A percentile compares a stretch with the other conserved stretches of the same genome.
phyloP scores from a whole-genome alignment of 208 protist genomes.

The Acanthamoeba sp. region DNA sequence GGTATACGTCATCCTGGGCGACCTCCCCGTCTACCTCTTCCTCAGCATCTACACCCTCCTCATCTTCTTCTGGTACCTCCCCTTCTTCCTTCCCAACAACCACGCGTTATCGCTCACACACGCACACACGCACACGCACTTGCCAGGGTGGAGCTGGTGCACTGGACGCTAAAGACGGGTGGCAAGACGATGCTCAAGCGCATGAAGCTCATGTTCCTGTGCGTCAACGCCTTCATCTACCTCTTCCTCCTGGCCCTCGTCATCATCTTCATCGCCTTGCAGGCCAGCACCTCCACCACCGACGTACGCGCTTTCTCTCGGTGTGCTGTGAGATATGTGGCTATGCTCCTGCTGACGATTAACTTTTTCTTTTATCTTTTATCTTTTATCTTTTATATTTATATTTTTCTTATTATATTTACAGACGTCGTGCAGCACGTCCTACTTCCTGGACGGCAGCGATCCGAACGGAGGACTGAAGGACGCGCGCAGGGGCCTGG shows the following conservation, averaged over 20 bases:
- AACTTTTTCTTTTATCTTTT: too few relatives aligned
- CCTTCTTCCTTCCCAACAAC: too few relatives aligned
- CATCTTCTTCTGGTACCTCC: conserved; percentile 5
- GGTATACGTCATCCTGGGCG: conserved; percentile 51
- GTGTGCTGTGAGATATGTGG: too few relatives aligned
- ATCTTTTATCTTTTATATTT: too few relatives aligned
- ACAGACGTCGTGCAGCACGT: neutral
- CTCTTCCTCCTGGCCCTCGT: neutral
- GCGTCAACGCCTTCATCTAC: conserved; percentile 47
- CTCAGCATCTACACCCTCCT: conserved; percentile 41
- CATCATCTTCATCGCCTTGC: conserved; percentile 3
- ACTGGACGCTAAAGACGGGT: conserved; percentile 12
- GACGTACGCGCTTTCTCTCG: conserved; percentile 14
- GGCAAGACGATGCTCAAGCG: neutral
- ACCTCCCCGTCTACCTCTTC: conserved; percentile 32
- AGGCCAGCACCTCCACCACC: neutral
- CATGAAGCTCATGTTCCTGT: conserved; percentile 43
- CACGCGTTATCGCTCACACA: neutral
- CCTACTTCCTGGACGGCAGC: neutral
- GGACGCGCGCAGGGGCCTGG: neutral
- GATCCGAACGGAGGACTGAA: conserved; percentile 13
- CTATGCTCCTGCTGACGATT: too few relatives aligned
- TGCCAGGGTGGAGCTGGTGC: conserved; percentile 61
- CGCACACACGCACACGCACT: too few relatives aligned
- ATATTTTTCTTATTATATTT: too few relatives aligned